A percentile compares a stretch with the other conserved stretches of the same genome.
These are phyloP conservation scores for Leptographium lundbergii DNA, from an alignment of 2,329 filamentous ascomycete genomes.

Conservation along the genomic window DNA sequence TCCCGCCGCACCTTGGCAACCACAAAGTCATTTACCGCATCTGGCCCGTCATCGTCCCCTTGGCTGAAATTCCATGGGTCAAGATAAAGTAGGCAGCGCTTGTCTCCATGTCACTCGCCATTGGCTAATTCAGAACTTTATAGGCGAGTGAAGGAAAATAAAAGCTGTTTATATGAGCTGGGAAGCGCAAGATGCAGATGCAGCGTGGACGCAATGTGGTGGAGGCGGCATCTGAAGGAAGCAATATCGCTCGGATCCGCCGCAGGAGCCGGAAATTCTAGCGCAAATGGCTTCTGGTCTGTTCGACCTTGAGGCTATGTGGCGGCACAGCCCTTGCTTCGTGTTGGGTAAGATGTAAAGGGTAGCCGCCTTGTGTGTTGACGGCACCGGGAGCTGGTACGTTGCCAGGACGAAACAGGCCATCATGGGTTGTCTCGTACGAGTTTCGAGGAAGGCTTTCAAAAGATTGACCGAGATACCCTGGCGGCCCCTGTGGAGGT, in stretches of 20 bases:
- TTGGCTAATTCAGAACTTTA: background rate
- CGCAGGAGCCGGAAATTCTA: background rate
- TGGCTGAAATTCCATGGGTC: background rate
- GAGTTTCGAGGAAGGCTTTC: slow-evolving; percentile 18
- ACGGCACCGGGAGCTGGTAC: slow-evolving; percentile 11
- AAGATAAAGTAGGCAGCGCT: background rate
- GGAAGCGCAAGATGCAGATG: background rate
- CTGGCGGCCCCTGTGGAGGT: slow-evolving; percentile 13
- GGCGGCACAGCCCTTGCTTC: slow-evolving; percentile 8
- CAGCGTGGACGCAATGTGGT: background rate
- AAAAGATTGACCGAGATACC: slow-evolving; percentile 17
- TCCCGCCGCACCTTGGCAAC: background rate
- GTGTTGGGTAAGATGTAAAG: slow-evolving; percentile 12
- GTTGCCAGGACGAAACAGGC: slow-evolving; percentile 15
- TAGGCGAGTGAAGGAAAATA: background rate
- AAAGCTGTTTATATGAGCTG: background rate
- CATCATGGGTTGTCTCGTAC: slow-evolving; percentile 15
- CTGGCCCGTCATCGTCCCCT: background rate
- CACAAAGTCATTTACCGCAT: background rate
- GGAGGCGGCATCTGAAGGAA: background rate
- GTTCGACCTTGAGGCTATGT: slow-evolving; percentile 11
- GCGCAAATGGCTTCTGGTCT: background rate
- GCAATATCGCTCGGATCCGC: background rate
- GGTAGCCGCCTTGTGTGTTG: slow-evolving; percentile 10
- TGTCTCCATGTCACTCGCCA: background rate